Evolutionary conservation across 1,139 yeast genomes (phyloP), one percentile per base, ranked within the genome.

Genomic region (Candida smagusa): DNA sequence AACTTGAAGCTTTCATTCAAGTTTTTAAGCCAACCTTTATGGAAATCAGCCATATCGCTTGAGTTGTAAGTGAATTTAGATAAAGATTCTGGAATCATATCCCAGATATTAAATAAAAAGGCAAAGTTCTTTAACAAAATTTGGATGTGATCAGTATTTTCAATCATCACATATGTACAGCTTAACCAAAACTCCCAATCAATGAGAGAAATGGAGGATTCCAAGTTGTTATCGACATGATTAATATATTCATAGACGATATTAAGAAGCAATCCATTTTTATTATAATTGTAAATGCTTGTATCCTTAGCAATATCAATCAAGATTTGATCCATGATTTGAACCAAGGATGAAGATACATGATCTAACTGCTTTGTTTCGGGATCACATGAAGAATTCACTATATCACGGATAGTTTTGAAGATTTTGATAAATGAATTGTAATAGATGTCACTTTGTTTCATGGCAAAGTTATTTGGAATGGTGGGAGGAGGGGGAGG

Each of bases 141-240:
- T 47, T 79, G 83, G 42, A 80, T 68, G 53, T 79, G 86, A 37
- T 79, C 81, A 7, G 87, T 77, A 38, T 63, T 59, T 9, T 66
- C 54, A 19, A 85, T 58, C 81, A 85, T 76, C 48, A 77, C 67
- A 44, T 75, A 66, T 13, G 72, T 61, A 19, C 85, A 81, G 39
- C 73, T 67, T 8, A 84, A 56, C 95, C 95, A 87, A 52, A 87
- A 86, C 38, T 68, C 68, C 95, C 95, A 87, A 59, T 83, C 75
- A 13, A 85, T 59, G 16, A 34, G 36, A 21, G 48, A 25, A 4
- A 34, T 19, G n/a, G 44, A 19, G 9, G 24, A 27, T 8, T 35
- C 40, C 33, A 45, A 38, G 22, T 60, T 53, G 33, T 55, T 54
- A 38, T 53, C 62, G 24, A 64, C 58, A 45, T 69, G 66, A 44